These are phyloP conservation scores for Pythium monospermum DNA, from an alignment of 352 stramenopile genomes.

Conservation along the genomic window DNA sequence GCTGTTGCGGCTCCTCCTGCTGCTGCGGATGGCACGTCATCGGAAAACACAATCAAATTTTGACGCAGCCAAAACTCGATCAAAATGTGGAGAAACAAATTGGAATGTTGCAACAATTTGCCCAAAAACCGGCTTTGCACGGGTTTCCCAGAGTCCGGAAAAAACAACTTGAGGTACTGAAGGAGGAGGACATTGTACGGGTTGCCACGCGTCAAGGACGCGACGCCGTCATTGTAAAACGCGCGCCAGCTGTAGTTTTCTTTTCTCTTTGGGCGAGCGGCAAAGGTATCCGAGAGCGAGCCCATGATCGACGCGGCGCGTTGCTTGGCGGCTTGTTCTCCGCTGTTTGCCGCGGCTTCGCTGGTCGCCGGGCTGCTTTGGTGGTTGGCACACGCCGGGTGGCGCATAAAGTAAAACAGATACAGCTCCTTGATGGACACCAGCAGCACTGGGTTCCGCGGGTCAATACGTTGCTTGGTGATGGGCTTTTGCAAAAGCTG, in stretches of 20 bases:
- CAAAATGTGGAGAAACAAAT: conserved; percentile 79
- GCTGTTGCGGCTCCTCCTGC: too few species aligned
- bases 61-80: conserved; percentile 89
- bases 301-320: conserved; percentile 32
- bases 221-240: conserved; percentile 64
- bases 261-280: conserved; percentile 31
- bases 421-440: conserved; percentile 84
- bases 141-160: conserved; percentile 52
- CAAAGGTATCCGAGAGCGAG: conserved; percentile 49
- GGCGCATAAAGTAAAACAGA: conserved; percentile 80
- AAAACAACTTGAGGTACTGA: conserved; percentile 76
- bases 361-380: conserved; percentile 31
- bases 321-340: neutral
- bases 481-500: conserved; percentile 80
- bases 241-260: conserved; percentile 64
- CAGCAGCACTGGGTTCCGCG: conserved; percentile 68
- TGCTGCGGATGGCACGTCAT: conserved; percentile 30
- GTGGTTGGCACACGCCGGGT: conserved; percentile 68
- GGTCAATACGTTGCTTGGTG: conserved; percentile 70
- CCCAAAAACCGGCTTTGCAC: conserved; percentile 74
- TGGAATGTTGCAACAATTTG: conserved; percentile 73
- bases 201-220: conserved; percentile 58
- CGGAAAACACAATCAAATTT: conserved; percentile 81
- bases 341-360: conserved; percentile 2
- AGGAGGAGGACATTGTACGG: conserved; percentile 83